Base-by-base conservation (phyloP, 2,329 filamentous ascomycete genomes). In the Hymenoscyphus fraxineus region DNA sequence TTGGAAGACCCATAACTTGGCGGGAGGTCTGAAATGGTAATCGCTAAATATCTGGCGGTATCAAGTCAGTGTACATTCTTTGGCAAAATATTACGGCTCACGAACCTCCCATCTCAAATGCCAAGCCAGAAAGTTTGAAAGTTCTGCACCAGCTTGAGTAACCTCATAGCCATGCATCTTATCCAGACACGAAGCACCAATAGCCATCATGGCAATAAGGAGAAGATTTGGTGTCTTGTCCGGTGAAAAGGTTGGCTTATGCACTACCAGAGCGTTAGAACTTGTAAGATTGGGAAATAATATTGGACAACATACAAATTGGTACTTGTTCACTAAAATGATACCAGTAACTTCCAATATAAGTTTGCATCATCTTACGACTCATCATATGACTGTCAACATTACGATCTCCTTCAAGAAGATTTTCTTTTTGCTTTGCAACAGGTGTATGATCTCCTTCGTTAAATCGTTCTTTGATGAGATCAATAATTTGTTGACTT, bases 1-100 rank as follows among this genome's bases (percentile, higher is more conserved):
- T 76, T 98, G 95, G 78, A 98, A 98, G 0, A 97, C 87, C 94
- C 94, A 99, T 7, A 99, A 79, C 77, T 96, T 97, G 9, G 94
- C 94, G 0, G 95, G 94, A 1, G 95, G 93, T 19, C 92, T 84
- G 78, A 96, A 97, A 77, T 93, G 92, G 15, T 85, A 83, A 74
- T 97, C 90, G 83, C 93, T 95, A 75, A 98, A 97, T 44, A 97
- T 90, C 76, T 61, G 38, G 19, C 1, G 47, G 3, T 13, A 44
- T 7, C 9, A 47, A 44, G 35, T 56, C 47, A 61, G 51, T 47
- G 56, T n/a, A 22, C 1, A 31, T 27, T 19, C 13, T 31, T n/a
- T 13, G 10, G 56, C 40, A 15, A 15, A 5, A 61, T 9, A 7
- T 3, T 10, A 32, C 10, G 19, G 40, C 6, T 16, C 39, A 61